Evolutionary conservation across 768 basidiomycete genomes (phyloP), one percentile per base, ranked within the genome.

Genomic region (Crepidotus variabilis): DNA sequence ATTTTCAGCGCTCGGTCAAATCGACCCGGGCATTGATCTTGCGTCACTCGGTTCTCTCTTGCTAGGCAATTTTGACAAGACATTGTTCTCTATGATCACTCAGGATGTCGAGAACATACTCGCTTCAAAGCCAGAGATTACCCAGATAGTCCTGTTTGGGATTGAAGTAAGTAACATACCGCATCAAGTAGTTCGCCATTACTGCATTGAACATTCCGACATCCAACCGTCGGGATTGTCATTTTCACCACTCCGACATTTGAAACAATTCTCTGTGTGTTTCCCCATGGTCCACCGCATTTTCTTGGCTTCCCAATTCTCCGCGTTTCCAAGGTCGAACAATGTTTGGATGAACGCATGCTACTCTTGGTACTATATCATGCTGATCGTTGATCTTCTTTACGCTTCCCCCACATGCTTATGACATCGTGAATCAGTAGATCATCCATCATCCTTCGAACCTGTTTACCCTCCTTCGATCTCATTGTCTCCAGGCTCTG

Each of bases 41-140:
- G 63, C 70, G 13, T 74, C 79, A 32, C 77, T 90, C 1, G 87
- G 78, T 0, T 60, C 77, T 2, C 73, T 90, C 23, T 77, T 82
- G 57, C 69, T 87, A 33, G 87, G 79, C 39, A 82, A 84, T 9
- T 76, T 84, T 64, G 82, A 87, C 62, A 97, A 97, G 69, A 84
- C 85, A 0, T 79, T 82, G 52, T 97, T 98, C 75, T 90, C 89
- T 1, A 96, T 97, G 94, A 63, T 87, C 54, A 86, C 84, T 0
- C 80, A 87, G 6, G 83, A 90, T 33, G 80, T 95, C 6, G 69
- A 76, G 52, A 57, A 70, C 2, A 58, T 85, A 7, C 73, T 96
- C 52, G 65, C 68, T 20, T 61, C 76, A 5, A 78, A 75, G 22
- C 77, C 79, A 2, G 62, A 72, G 13, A 66, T 88, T 56, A 76